A percentile compares a stretch with the other conserved stretches of the same genome.
These are phyloP conservation scores for Chlorella sp. DNA, from an alignment of 139 green algal genomes.

Conservation along the genomic window DNA sequence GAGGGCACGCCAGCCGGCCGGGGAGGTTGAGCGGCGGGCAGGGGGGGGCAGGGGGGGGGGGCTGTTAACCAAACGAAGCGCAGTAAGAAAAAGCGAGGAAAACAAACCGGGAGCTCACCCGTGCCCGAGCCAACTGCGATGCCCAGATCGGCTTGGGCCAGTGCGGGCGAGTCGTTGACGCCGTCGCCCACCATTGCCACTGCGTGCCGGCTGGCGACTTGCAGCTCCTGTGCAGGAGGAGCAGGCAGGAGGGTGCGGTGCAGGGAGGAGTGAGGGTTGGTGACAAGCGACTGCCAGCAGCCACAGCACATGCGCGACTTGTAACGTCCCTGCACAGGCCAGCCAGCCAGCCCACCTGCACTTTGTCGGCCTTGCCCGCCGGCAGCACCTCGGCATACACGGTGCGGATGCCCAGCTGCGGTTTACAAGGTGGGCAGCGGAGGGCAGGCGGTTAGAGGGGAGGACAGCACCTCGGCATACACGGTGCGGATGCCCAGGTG, in stretches of 20 bases:
- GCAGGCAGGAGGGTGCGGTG: neutral
- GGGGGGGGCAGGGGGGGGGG: too few relatives aligned
- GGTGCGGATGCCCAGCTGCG: constrained; percentile 64
- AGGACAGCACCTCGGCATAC: neutral
- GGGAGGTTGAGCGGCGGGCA: too few relatives aligned
- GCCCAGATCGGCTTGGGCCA: constrained; percentile 92
- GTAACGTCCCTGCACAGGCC: too few relatives aligned
- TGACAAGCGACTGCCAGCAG: too few relatives aligned
- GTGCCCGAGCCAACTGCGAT: constrained; percentile 88
- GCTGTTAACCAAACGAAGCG: neutral
- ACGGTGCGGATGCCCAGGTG: neutral
- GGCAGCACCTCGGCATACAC: constrained; percentile 60
- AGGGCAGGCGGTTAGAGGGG: too few relatives aligned
- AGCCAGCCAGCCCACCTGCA: neutral
- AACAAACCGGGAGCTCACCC: constrained; percentile 6
- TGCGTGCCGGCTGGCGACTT: constrained; percentile 42
- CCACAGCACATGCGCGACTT: too few relatives aligned
- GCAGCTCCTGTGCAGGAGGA: constrained; percentile 60
- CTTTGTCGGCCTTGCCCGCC: constrained; percentile 71
- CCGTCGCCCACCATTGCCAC: constrained; percentile 99
- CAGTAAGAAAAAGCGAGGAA: neutral
- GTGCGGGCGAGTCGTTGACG: constrained; percentile 96
- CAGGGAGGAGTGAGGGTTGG: too few relatives aligned
- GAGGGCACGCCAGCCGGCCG: too few relatives aligned
- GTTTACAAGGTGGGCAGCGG: neutral